Evolutionary conservation across 805 yeast species (phyloP).

Genomic region (Kazachstania psychrophila): DNA sequence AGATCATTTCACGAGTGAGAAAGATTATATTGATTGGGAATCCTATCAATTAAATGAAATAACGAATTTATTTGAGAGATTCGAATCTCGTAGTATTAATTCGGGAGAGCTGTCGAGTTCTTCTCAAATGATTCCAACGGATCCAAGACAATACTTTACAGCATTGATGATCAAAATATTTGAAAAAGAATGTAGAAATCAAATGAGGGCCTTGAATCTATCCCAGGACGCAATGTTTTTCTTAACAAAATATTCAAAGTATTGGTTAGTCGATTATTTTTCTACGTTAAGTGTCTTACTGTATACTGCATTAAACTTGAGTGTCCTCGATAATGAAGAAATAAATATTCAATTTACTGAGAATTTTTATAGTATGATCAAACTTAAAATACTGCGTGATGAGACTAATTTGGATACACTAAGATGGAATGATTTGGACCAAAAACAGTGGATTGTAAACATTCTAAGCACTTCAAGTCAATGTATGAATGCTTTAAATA

Average conservation of each 20-base stretch:
- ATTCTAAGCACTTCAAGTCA: constrained; percentile 39
- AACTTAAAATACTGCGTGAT: constrained; percentile 14
- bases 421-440: constrained; percentile 39
- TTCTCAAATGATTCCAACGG: constrained; percentile 32
- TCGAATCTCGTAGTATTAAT: neutral
- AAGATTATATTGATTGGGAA: constrained; percentile 36
- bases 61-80: constrained; percentile 22
- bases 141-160: constrained; percentile 34
- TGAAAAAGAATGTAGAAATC: constrained; percentile 27
- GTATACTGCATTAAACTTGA: constrained; percentile 40
- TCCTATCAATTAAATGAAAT: constrained; percentile 30
- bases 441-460: constrained; percentile 41
- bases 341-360: constrained; percentile 26
- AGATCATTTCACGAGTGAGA: constrained; percentile 31
- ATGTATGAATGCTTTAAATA: constrained; percentile 38
- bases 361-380: constrained; percentile 30
- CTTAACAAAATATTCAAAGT: constrained; percentile 36
- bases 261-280: constrained; percentile 49
- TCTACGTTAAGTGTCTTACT: constrained; percentile 42
- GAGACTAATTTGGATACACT: constrained; percentile 20
- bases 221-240: constrained; percentile 39
- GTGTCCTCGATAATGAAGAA: constrained; percentile 27
- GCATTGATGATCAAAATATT: constrained; percentile 37
- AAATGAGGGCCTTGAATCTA: constrained; percentile 15
- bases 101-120: neutral